phyloP scores from a whole-genome alignment of 768 basidiomycete species.

The Pisolithus orientalis region DNA sequence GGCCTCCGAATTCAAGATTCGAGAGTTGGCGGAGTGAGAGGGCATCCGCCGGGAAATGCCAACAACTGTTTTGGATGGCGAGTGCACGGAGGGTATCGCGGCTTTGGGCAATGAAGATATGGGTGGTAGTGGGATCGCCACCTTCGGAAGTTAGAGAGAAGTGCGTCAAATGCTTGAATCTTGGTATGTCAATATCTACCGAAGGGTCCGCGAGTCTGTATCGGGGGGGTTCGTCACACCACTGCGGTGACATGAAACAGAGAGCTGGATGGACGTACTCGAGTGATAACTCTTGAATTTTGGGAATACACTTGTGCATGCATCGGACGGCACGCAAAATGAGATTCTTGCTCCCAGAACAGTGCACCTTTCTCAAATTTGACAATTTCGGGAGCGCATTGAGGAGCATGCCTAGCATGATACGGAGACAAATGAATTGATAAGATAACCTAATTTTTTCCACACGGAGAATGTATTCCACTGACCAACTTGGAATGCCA shows the following conservation, averaged over 20 bases:
- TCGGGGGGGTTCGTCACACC: neutral
- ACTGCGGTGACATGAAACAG: neutral
- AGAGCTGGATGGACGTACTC: slow-evolving; percentile 29
- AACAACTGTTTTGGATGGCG: slow-evolving; percentile 46
- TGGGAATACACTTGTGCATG: slow-evolving; percentile 45
- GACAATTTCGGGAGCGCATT: slow-evolving; percentile 60
- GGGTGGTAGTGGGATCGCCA: slow-evolving; percentile 33
- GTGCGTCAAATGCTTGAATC: slow-evolving; percentile 51
- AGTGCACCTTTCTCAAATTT: slow-evolving; percentile 55
- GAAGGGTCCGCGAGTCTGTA: slow-evolving; percentile 32
- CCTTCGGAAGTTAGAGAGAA: slow-evolving; percentile 48
- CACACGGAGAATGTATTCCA: neutral
- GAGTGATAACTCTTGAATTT: slow-evolving; percentile 51
- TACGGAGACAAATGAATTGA: neutral
- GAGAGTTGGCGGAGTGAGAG: slow-evolving; percentile 61
- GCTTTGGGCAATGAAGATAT: slow-evolving; percentile 48
- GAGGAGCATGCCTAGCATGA: slow-evolving; percentile 51
- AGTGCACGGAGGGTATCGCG: slow-evolving; percentile 47
- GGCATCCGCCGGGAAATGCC: slow-evolving; percentile 49
- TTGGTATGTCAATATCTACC: slow-evolving; percentile 40
- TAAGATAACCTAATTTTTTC: too few species aligned
- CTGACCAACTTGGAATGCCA: slow-evolving; percentile 62
- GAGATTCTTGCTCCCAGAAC: slow-evolving; percentile 50
- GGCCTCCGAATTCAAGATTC: slow-evolving; percentile 54
- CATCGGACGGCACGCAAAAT: slow-evolving; percentile 47